Conservation (phyloP, 805 yeast species). For the Metschnikowia lunata region DNA sequence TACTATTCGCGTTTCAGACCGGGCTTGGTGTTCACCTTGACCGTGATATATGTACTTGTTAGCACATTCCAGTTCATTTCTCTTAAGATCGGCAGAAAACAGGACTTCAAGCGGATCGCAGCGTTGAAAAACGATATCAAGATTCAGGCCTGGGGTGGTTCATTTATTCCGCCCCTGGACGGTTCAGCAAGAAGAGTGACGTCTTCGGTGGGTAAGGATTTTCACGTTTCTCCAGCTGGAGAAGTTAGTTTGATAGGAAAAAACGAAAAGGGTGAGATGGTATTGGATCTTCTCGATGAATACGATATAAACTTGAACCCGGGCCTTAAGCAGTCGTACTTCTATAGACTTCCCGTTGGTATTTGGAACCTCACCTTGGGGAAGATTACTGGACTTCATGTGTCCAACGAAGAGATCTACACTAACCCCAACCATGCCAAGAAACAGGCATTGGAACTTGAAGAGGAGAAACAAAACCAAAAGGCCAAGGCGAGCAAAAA, state of each 20-base stretch:
- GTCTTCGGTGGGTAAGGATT: conserved; percentile 44
- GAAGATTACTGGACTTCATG: conserved; percentile 18
- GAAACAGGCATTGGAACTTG: conserved; percentile 6
- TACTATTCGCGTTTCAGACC: conserved; percentile 67
- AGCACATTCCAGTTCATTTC: conserved; percentile 57
- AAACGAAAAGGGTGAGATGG: conserved; percentile 28
- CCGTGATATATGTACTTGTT: conserved; percentile 47
- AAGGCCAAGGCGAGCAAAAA: conserved; percentile 25
- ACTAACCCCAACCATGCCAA: conserved; percentile 13
- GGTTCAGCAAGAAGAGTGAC: conserved; percentile 44
- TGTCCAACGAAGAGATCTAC: conserved; percentile 18
- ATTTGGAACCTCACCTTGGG: conserved; percentile 47
- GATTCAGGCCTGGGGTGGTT: conserved; percentile 53
- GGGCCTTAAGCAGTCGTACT: conserved; percentile 44
- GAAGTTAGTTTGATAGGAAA: conserved; percentile 45
- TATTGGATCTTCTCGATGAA: conserved; percentile 39
- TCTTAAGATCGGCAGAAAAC: conserved; percentile 49
- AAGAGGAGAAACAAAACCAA: conserved; percentile 17
- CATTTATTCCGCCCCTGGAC: conserved; percentile 46
- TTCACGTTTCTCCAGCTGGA: conserved; percentile 56
- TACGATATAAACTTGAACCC: conserved; percentile 46
- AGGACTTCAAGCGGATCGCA: conserved; percentile 55
- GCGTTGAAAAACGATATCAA: conserved; percentile 49
- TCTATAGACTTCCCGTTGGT: conserved; percentile 38
- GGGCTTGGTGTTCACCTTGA: conserved; percentile 47